Base-by-base conservation (phyloP, 306 rosid species). In the Cicer yamashitae region DNA sequence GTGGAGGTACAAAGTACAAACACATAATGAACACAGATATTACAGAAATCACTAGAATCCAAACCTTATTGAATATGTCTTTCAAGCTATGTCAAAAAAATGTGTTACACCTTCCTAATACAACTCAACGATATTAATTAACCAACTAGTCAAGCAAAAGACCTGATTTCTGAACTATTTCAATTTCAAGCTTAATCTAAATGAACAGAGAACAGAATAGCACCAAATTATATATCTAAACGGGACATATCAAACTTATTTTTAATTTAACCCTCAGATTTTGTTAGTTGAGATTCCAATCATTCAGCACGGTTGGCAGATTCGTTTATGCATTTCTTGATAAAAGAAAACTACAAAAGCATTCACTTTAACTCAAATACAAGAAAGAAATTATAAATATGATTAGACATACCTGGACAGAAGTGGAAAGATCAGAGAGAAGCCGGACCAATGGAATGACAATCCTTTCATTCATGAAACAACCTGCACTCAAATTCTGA, bases 401-500 rank as follows among this genome's bases (percentile, higher is more conserved):
- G 81, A 34, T 51, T 12, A 71, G 15, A 59, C 44, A n/a, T 87
- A 92, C 99, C 94, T 92, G 99, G 58, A 94, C 97, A 76, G 89
- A 81, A 53, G 85, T 81, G 70, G 86, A 90, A 70, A 82, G 86
- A 81, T 92, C 96, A 46, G 89, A 86, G 59, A 92, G 86, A 86
- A 94, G 97, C 77, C 6, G 90, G 82, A 94, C 87, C 86, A 94
- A 85, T 64, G 96, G 97, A 83, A 81, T 43, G 61, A 92, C 86
- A 75, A 89, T 83, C 73, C 72, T 85, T 82, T 94, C 96, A 41
- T 90, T 86, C 97, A 89, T 87, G 81, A 94, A 94, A 79, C 38
- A 65, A 66, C 99, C 99, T 87, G 97, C 96, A 85, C 97, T 90
- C 86, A 92, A 84, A 84, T 66, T 89, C 99, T 94, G 97, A 83